Percentiles rank a stretch among this genome's conserved stretches.
phyloP scores from a whole-genome alignment of 768 basidiomycete species.

The Agrocybe praecox region DNA sequence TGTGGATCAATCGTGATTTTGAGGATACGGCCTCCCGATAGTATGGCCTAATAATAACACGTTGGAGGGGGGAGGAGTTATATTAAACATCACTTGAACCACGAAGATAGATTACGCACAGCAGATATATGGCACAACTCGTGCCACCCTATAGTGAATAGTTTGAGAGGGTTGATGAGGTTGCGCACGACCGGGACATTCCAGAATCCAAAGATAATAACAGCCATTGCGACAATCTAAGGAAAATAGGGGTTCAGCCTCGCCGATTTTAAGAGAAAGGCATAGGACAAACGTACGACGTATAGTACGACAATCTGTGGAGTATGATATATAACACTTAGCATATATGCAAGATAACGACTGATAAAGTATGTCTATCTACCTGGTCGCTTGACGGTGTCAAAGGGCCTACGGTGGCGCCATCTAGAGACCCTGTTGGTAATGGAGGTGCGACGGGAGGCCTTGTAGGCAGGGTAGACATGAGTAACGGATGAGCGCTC shows the following conservation, averaged over 20 bases:
- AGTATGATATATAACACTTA: not conserved
- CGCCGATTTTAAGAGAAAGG: not conserved
- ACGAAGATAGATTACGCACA: slow-evolving; percentile 41
- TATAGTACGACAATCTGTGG: slow-evolving; percentile 22
- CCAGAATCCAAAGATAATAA: slow-evolving; percentile 88
- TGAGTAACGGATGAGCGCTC: slow-evolving; percentile 7
- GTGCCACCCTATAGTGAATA: slow-evolving; percentile 89
- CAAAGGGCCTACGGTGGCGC: slow-evolving; percentile 41
- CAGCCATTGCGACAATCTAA: slow-evolving; percentile 83
- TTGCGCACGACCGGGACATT: slow-evolving; percentile 80
- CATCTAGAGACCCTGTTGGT: slow-evolving; percentile 33
- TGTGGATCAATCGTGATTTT: slow-evolving; percentile 86
- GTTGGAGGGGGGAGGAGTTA: not conserved
- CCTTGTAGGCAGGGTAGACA: slow-evolving; percentile 23
- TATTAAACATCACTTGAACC: not conserved
- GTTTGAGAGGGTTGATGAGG: slow-evolving; percentile 81
- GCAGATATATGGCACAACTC: slow-evolving; percentile 83
- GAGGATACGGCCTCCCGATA: slow-evolving; percentile 78
- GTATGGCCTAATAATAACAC: slow-evolving; percentile 55
- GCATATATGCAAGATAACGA: not conserved
- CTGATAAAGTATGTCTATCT: slow-evolving; percentile 21
- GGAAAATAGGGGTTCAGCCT: slow-evolving; percentile 8
- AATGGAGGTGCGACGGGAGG: slow-evolving; percentile 50
- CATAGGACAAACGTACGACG: slow-evolving; percentile 11
- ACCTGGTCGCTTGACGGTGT: slow-evolving; percentile 76